phyloP scores from a whole-genome alignment of 345 rosid genomes.

The Heritiera littoralis region DNA sequence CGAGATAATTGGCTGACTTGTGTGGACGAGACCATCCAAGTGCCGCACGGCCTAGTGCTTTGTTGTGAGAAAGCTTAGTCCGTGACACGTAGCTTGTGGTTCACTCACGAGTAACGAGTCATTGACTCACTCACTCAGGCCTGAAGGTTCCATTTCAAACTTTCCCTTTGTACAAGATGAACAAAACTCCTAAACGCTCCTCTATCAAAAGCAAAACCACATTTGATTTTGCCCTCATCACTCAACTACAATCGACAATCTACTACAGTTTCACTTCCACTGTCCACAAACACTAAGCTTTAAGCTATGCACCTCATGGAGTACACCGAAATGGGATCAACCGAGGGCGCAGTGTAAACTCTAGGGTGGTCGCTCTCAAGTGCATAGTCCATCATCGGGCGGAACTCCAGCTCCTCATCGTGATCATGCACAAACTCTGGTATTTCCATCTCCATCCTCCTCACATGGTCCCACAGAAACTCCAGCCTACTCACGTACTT shows the following conservation, averaged over 20 bases:
- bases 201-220: too few relatives aligned
- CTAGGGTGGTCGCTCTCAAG: conserved; percentile 59
- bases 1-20: too few relatives aligned
- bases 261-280: neutral
- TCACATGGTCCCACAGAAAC: conserved; percentile 60
- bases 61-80: too few relatives aligned
- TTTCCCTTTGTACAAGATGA: neutral
- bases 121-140: neutral
- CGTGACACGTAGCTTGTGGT: neutral
- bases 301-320: conserved; percentile 59
- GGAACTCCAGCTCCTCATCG: conserved; percentile 50
- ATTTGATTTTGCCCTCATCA: neutral
- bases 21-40: too few relatives aligned
- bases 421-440: conserved; percentile 60
- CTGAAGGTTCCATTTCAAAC: neutral
- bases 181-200: neutral
- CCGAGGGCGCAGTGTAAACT: conserved; percentile 23
- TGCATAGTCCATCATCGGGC: conserved; percentile 48
- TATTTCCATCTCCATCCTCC: conserved; percentile 57
- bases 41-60: too few relatives aligned
- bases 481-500: conserved; percentile 52
- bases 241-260: neutral
- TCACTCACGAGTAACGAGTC: neutral
- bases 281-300: neutral
- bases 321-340: conserved; percentile 36